Conservation (phyloP, 805 yeast genomes). For the Candida orba region DNA sequence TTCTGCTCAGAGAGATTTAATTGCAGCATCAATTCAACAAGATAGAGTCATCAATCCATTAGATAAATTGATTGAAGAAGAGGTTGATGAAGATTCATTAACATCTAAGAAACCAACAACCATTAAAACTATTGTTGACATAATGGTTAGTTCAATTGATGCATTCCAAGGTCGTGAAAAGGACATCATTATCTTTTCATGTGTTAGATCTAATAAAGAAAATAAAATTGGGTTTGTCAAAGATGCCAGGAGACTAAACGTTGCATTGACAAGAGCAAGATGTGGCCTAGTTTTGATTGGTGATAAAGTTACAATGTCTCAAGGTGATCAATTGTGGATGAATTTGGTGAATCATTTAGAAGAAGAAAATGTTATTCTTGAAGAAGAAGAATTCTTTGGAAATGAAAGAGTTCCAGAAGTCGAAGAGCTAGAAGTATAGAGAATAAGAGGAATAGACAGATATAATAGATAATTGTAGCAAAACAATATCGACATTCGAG, state of each 20-base stretch:
- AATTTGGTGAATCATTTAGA: conserved; percentile 5
- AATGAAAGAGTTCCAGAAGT: neutral
- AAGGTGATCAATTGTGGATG: conserved; percentile 8
- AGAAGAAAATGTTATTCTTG: neutral
- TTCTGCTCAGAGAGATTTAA: conserved; percentile 62
- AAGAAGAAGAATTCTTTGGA: conserved; percentile 1
- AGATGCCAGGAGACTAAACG: conserved; percentile 58
- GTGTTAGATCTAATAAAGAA: conserved; percentile 57
- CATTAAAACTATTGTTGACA: conserved; percentile 32
- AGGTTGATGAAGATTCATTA: conserved; percentile 46
- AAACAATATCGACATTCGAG: too few relatives aligned
- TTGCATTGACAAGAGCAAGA: conserved; percentile 37
- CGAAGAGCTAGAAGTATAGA: too few relatives aligned
- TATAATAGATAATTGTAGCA: neutral
- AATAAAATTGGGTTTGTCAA: conserved; percentile 52
- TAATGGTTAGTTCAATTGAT: conserved; percentile 57
- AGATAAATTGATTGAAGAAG: conserved; percentile 38
- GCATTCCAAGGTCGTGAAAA: conserved; percentile 88
- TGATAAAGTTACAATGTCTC: conserved; percentile 4
- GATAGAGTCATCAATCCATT: conserved; percentile 53
- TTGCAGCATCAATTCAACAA: conserved; percentile 42
- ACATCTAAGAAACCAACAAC: conserved; percentile 13
- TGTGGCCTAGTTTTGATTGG: conserved; percentile 8
- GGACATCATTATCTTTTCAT: conserved; percentile 64
- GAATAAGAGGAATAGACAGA: neutral